A percentile compares a stretch with the other conserved stretches of the same genome.
phyloP scores from a whole-genome alignment of 148 eudicot species.

The Cornus controversa region DNA sequence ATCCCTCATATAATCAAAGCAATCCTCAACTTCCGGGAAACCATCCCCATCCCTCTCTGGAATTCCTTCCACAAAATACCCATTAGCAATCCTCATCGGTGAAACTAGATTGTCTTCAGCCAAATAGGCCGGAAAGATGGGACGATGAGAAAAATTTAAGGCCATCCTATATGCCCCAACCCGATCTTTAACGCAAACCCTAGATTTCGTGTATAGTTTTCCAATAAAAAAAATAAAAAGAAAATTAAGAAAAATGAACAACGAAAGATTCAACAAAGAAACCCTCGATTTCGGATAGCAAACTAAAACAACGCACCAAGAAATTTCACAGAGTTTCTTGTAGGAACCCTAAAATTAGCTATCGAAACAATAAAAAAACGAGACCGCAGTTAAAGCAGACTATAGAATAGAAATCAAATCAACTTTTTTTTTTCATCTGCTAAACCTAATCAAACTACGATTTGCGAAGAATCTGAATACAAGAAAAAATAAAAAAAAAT shows the following conservation, averaged over 20 bases:
- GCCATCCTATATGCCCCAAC: constrained; percentile 39
- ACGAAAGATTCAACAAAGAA: constrained; percentile 26
- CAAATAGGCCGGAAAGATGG: constrained; percentile 42
- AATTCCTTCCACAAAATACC: no score
- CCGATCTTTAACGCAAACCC: background rate
- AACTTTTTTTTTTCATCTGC: background rate
- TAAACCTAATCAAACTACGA: constrained; percentile 10
- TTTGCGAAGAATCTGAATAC: constrained; percentile 17
- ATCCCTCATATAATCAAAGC: constrained; percentile 38
- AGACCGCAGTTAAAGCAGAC: background rate
- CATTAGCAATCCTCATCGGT: constrained; percentile 13
- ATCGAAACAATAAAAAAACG: background rate
- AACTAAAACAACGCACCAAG: constrained; percentile 53
- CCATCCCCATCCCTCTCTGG: background rate
- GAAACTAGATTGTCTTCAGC: constrained; percentile 44
- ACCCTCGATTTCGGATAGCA: constrained; percentile 68
- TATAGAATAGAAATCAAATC: constrained; percentile 13
- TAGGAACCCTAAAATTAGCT: constrained; percentile 4
- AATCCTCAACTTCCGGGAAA: constrained; percentile 25
- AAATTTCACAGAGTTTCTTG: constrained; percentile 63
- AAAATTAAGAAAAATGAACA: background rate
- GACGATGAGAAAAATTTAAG: constrained; percentile 57
- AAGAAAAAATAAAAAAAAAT: background rate
- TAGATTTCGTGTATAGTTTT: constrained; percentile 4
- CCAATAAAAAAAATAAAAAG: background rate